Evolutionary conservation across 768 basidiomycete species (phyloP), one percentile per base, ranked within the genome.

Genomic region (Lactarius vividus): DNA sequence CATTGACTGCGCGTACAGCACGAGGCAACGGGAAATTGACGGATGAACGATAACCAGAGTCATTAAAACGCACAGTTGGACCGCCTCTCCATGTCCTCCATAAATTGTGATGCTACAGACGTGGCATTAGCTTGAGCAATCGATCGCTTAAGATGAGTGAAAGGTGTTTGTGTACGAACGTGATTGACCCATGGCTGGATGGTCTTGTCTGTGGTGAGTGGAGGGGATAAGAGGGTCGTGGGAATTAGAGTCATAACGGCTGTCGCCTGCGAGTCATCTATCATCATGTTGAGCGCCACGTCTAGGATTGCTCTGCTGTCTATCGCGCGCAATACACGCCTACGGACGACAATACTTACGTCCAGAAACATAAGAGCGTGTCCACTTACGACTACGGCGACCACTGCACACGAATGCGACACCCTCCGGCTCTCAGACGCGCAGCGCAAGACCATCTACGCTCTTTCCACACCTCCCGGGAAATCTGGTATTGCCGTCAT

Each of bases 51-150:
- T 10, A 28, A 26, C 33, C 39, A 58, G 49, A 61, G 23, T 46
- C 15, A 46, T 31, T 35, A 49, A 52, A 26, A 86, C 94, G 74
- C 72, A 99, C 97, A 99, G 78, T 99, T 99, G 75, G 97, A 95
- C 73, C 88, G 88, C 84, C 85, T 90, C 81, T 96, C 89, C 91
- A 98, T 94, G 79, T 98, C 94, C 83, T 93, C 91, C 88, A 98
- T 94, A 71, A 98, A 95, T 78, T 95, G 92, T 61, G 94, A 96
- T 70, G 84, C 92, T 93, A 66, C 44, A 68, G 55, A 57, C 29
- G 59, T 61, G 56, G 53, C 33, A 49, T 60, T 29, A 54, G 62
- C 62, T n/a, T 46, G 55, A 57, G 29, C 33, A 28, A 9, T 56
- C 68, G 11, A 62, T n/a, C n/a, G 49, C n/a, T 23, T 33, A 39